phyloP scores from a whole-genome alignment of 2,329 filamentous ascomycete species.

The Zalaria obscura region DNA sequence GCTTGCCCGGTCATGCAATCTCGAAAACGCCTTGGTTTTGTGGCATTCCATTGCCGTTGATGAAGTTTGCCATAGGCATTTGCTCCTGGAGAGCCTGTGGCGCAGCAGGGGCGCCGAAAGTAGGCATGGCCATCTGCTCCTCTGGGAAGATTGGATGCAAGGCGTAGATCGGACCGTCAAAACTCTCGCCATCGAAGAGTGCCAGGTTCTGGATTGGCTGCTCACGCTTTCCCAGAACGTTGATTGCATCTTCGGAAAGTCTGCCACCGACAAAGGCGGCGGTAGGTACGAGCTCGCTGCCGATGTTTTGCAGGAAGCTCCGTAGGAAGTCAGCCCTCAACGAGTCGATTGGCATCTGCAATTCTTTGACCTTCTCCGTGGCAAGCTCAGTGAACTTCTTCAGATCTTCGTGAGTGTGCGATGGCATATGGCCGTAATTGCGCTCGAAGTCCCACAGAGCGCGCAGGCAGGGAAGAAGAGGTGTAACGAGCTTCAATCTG shows the following conservation, averaged over 20 bases:
- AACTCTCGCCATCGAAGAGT: conserved; percentile 74
- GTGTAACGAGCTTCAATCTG: conserved; percentile 61
- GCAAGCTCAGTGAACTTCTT: conserved; percentile 64
- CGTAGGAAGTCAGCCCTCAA: conserved; percentile 51
- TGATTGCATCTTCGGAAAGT: conserved; percentile 92
- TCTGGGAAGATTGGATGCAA: conserved; percentile 6
- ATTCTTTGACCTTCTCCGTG: conserved; percentile 61
- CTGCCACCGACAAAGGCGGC: conserved; percentile 80
- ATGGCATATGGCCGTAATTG: conserved; percentile 26
- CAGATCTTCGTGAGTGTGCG: conserved; percentile 49
- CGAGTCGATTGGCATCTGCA: conserved; percentile 29
- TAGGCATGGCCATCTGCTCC: background rate
- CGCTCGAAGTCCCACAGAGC: conserved; percentile 78
- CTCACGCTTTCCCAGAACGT: conserved; percentile 78
- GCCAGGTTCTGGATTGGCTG: conserved; percentile 94
- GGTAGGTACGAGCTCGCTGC: conserved; percentile 71
- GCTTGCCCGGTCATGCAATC: no score
- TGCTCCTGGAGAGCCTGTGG: no score
- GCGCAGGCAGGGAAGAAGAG: conserved; percentile 70
- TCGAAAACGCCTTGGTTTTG: no score
- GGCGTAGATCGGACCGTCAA: conserved; percentile 60
- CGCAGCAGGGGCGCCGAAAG: background rate
- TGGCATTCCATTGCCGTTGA: no score
- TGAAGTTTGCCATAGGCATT: no score
- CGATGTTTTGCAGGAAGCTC: conserved; percentile 75